These are phyloP conservation scores for Akanthomyces muscarius DNA, from an alignment of 2,329 filamentous ascomycete species.

Conservation along the genomic window DNA sequence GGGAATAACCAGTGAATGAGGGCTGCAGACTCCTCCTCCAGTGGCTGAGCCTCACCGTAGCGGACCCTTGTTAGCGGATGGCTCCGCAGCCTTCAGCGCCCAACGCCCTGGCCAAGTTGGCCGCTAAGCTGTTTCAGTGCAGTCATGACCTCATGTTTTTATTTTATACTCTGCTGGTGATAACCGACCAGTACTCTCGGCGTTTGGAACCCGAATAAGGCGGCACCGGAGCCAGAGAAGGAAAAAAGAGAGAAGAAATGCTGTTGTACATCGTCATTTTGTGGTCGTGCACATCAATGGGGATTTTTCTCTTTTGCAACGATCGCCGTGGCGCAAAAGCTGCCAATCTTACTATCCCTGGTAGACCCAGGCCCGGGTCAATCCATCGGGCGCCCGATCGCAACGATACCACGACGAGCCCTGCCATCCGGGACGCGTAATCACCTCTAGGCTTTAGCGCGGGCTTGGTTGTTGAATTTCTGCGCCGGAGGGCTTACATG, in stretches of 20 bases:
- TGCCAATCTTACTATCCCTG: neutral
- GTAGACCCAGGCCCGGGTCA: neutral
- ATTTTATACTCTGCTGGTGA: neutral
- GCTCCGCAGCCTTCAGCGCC: neutral
- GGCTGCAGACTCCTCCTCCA: neutral
- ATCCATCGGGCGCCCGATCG: conserved; percentile 1
- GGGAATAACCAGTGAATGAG: neutral
- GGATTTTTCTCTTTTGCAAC: neutral
- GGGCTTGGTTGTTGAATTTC: too few species aligned
- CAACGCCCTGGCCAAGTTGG: neutral
- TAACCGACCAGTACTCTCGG: neutral
- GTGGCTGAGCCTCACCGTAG: neutral
- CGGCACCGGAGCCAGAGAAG: too few species aligned
- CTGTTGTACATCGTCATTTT: neutral
- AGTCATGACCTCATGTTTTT: conserved; percentile 1
- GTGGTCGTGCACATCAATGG: neutral
- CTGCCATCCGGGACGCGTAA: neutral
- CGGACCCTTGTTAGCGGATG: neutral
- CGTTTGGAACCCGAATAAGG: neutral
- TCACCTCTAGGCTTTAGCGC: neutral
- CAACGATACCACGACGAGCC: neutral
- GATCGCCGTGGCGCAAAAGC: neutral
- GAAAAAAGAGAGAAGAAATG: neutral
- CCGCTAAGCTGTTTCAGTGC: neutral
- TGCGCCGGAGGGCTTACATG: too few species aligned